Base-by-base conservation (phyloP, 1,284 basidiomycete genomes). In the Blastosporella zonata region DNA sequence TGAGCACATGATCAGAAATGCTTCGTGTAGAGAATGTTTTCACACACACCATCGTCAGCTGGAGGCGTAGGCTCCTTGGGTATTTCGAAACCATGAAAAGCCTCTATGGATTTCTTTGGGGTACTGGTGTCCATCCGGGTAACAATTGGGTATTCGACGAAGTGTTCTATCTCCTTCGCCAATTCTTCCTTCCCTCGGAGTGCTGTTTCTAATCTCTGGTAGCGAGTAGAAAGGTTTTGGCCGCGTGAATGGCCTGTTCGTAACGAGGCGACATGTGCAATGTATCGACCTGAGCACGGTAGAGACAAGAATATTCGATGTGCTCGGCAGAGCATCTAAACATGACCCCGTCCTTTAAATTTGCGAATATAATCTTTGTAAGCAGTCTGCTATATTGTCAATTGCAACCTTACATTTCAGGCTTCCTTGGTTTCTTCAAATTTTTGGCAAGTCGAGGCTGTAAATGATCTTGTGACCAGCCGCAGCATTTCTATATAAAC, bases 61-160 rank as follows among this genome's bases (percentile, higher is more conserved):
- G 86, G 86, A 8, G 77, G 72, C 36, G 65, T 71, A 0, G 87
- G 86, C 49, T 77, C 67, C 50, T 78, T 67, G 1, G 87, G 85
- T 53, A 89, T 67, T 23, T 72, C 61, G 9, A 85, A 70, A 1
- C 85, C 87, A 54, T 66, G 60, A 59, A 81, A 84, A 22, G 66
- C 73, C 43, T 64, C 58, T 3, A 55, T 36, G 2, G 47, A 28
- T 47, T 52, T 49, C 54, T 58, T 34, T 22, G 28, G 39, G 13
- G 39, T 35, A 36, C 2, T 52, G 22, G 36, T 42, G 9, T 35
- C 35, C 7, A 22, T 21, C 22, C 25, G 22, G 15, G 27, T 17
- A 17, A 20, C 15, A 9, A n/a, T 18, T 13, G 33, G 43, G 34
- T 36, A 44, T 52, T 25, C 50, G 8, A 22, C 23, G 20, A 41